phyloP scores from a whole-genome alignment of 805 yeast species.

The Dipodascopsis uninucleata region DNA sequence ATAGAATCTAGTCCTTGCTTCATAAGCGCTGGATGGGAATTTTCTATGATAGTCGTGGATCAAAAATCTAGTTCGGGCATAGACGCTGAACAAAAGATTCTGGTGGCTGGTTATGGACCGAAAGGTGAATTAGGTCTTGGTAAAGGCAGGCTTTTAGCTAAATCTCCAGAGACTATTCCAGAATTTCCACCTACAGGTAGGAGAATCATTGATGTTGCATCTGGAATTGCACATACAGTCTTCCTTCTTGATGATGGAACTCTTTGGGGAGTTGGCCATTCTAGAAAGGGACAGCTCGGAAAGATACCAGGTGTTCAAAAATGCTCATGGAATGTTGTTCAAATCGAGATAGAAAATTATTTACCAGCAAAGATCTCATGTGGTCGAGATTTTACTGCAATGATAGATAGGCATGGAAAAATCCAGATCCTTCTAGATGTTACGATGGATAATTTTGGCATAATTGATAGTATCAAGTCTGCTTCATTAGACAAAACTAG shows the following conservation, averaged over 20 bases:
- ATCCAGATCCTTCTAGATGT: slow-evolving; percentile 17
- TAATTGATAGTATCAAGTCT: too few relatives aligned
- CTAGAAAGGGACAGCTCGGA: slow-evolving; percentile 56
- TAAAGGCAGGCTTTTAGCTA: slow-evolving; percentile 5
- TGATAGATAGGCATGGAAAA: slow-evolving; percentile 30
- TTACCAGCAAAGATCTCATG: slow-evolving; percentile 34
- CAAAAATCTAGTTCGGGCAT: slow-evolving; percentile 36
- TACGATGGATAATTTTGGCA: not conserved
- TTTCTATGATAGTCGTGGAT: slow-evolving; percentile 48
- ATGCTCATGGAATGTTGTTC: too few relatives aligned
- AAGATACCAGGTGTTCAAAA: slow-evolving; percentile 3
- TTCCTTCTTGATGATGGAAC: slow-evolving; percentile 39
- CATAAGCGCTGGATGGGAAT: slow-evolving; percentile 80
- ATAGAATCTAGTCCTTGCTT: slow-evolving; percentile 41
- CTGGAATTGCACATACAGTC: slow-evolving; percentile 38
- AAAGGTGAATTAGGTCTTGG: slow-evolving; percentile 74
- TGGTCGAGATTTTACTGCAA: slow-evolving; percentile 59
- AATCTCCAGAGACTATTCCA: slow-evolving; percentile 4
- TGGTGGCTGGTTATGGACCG: slow-evolving; percentile 57
- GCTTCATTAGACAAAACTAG: too few relatives aligned
- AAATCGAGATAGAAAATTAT: not conserved
- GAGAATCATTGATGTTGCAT: slow-evolving; percentile 24
- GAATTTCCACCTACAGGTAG: slow-evolving; percentile 26
- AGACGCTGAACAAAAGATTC: slow-evolving; percentile 35
- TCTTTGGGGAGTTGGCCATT: slow-evolving; percentile 65